These are phyloP conservation scores for Blastobotrys chiropterorum DNA, from an alignment of 805 yeast species.

Conservation along the genomic window DNA sequence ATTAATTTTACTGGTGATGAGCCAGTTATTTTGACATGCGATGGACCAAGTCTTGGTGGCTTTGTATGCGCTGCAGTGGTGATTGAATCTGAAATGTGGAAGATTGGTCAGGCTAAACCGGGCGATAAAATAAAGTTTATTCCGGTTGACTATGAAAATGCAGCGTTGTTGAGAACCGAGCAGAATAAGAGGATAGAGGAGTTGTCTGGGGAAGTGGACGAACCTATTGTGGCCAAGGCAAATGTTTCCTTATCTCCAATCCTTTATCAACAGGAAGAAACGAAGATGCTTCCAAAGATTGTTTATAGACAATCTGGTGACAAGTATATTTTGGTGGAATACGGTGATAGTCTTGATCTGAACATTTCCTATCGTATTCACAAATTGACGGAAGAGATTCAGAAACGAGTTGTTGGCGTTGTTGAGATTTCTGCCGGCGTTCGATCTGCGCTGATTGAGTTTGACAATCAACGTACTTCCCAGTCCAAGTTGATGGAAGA, in stretches of 20 bases:
- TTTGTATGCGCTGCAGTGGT: slow-evolving; percentile 96
- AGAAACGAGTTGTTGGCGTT: slow-evolving; percentile 64
- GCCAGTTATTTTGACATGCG: slow-evolving; percentile 94
- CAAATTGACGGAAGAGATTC: slow-evolving; percentile 69
- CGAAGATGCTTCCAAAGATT: slow-evolving; percentile 55
- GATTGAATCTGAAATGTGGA: slow-evolving; percentile 95
- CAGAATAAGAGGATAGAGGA: slow-evolving; percentile 46
- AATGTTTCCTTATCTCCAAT: slow-evolving; percentile 44
- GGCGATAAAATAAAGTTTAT: slow-evolving; percentile 80
- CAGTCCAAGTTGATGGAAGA: slow-evolving; percentile 54
- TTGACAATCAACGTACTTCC: slow-evolving; percentile 33
- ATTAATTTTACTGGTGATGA: slow-evolving; percentile 98
- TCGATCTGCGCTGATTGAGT: slow-evolving; percentile 87
- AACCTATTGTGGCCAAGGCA: slow-evolving; percentile 49
- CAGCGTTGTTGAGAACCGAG: slow-evolving; percentile 52
- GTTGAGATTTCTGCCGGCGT: slow-evolving; percentile 98
- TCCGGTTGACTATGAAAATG: slow-evolving; percentile 65
- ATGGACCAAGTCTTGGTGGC: slow-evolving; percentile 97
- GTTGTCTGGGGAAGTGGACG: slow-evolving; percentile 39
- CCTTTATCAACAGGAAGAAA: slow-evolving; percentile 43
- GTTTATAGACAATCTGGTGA: slow-evolving; percentile 97
- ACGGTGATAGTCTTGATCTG: slow-evolving; percentile 89
- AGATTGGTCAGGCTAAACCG: slow-evolving; percentile 95
- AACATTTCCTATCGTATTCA: slow-evolving; percentile 81
- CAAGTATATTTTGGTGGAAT: slow-evolving; percentile 83